A percentile compares a stretch with the other conserved stretches of the same genome.
Conservation (phyloP, 2,329 filamentous ascomycete genomes). For the Alternaria longipes region DNA sequence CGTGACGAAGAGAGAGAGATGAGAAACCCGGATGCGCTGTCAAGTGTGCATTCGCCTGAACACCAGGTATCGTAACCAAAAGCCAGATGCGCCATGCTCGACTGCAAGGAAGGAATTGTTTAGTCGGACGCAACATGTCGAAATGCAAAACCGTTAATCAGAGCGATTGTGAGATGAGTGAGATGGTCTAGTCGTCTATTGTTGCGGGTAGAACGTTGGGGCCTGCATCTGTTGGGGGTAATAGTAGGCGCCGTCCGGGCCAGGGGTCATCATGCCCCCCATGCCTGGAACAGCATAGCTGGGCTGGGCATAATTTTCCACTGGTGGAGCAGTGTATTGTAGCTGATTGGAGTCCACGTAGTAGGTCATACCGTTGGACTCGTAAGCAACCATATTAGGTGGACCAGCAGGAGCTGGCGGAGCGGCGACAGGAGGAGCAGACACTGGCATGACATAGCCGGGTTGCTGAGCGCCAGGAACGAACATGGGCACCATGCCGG, state of each 20-base stretch:
- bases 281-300: constrained; percentile 70
- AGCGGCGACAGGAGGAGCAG: constrained; percentile 46
- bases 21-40: constrained; percentile 11
- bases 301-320: constrained; percentile 53
- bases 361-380: constrained; percentile 95
- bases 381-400: constrained; percentile 75
- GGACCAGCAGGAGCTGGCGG: constrained; percentile 51
- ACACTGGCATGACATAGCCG: constrained; percentile 53
- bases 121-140: constrained; percentile 8
- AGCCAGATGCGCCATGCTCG: constrained; percentile 17
- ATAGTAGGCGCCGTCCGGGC: constrained; percentile 64
- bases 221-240: constrained; percentile 63
- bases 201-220: constrained; percentile 66
- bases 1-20: constrained; percentile 1
- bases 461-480: constrained; percentile 64
- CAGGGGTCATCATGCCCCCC: constrained; percentile 79
- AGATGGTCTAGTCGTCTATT: constrained; percentile 31
- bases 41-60: constrained; percentile 12
- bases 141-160: constrained; percentile 7
- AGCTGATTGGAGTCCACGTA: constrained; percentile 87
- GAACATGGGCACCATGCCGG: constrained; percentile 64
- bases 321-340: constrained; percentile 54
- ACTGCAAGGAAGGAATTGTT: constrained; percentile 14
- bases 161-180: not conserved
- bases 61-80: constrained; percentile 17